Evolutionary conservation across 768 basidiomycete genomes (phyloP).

Genomic region (Termitomyces sp.): DNA sequence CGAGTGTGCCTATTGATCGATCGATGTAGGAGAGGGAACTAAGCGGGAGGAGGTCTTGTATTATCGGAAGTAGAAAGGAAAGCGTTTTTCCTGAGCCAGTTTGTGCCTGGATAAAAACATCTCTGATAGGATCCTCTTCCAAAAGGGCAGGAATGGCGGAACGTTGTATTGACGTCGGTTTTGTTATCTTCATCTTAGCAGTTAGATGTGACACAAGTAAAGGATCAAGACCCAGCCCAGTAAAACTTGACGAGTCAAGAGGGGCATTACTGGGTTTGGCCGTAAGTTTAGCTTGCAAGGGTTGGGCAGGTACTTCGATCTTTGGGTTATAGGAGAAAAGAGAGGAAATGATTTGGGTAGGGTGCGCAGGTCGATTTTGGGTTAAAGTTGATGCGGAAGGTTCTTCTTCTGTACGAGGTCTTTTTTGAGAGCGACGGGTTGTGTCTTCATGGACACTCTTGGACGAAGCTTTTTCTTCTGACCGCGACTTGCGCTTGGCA

Average conservation of each 20-base stretch:
- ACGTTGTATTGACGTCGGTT: slow-evolving; percentile 89
- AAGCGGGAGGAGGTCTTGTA: slow-evolving; percentile 90
- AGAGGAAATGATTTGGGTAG: slow-evolving; percentile 77
- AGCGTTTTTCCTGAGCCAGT: slow-evolving; percentile 97
- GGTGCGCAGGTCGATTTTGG: slow-evolving; percentile 21
- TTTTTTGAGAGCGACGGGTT: slow-evolving; percentile 41
- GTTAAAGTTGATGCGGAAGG: slow-evolving; percentile 17
- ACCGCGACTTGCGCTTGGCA: slow-evolving; percentile 51
- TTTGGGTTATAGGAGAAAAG: slow-evolving; percentile 84
- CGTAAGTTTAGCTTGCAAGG: slow-evolving; percentile 19
- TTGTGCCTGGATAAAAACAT: slow-evolving; percentile 93
- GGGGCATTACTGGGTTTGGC: slow-evolving; percentile 80
- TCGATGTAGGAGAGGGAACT: slow-evolving; percentile 91
- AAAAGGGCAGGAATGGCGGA: slow-evolving; percentile 58
- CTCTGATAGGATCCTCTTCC: slow-evolving; percentile 41
- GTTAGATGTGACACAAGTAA: slow-evolving; percentile 74
- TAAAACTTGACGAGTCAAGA: slow-evolving; percentile 73
- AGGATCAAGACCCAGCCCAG: slow-evolving; percentile 78
- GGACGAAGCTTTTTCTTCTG: slow-evolving; percentile 25
- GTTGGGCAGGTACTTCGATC: slow-evolving; percentile 37
- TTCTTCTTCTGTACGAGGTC: slow-evolving; percentile 23
- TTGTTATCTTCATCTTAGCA: slow-evolving; percentile 73
- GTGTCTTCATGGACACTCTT: slow-evolving; percentile 12
- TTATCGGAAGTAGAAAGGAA: slow-evolving; percentile 88
- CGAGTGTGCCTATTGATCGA: slow-evolving; percentile 90